phyloP scores from a whole-genome alignment of 2,329 filamentous ascomycete genomes.

The Sporothrix humicola region DNA sequence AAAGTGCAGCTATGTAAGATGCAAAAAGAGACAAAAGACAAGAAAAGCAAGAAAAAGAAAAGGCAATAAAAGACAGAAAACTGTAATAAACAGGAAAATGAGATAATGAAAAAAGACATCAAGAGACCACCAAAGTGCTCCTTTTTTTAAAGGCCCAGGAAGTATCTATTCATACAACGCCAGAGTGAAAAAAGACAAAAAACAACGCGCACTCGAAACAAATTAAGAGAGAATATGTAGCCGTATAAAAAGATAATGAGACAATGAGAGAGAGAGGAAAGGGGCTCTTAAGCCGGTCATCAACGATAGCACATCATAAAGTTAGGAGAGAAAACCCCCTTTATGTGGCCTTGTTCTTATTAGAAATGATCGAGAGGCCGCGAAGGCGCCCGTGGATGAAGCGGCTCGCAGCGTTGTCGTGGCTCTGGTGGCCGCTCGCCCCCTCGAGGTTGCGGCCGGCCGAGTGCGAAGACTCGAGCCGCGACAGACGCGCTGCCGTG shows the following conservation, averaged over 20 bases:
- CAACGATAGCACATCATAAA: neutral
- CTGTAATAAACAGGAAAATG: neutral
- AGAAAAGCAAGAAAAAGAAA: conserved; percentile 11
- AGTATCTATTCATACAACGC: conserved; percentile 33
- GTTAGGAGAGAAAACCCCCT: no score
- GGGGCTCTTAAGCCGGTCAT: neutral
- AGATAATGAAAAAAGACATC: conserved; percentile 16
- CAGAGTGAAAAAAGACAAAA: conserved; percentile 8
- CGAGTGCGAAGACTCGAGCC: conserved; percentile 77
- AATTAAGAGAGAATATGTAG: neutral
- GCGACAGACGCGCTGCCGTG: conserved; percentile 80
- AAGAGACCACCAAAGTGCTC: conserved; percentile 21
- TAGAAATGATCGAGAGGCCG: conserved; percentile 42
- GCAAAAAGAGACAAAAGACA: conserved; percentile 7
- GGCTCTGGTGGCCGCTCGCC: neutral
- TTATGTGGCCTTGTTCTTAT: conserved; percentile 40
- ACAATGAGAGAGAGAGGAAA: neutral
- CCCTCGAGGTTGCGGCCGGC: conserved; percentile 22
- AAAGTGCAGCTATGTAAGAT: conserved; percentile 7
- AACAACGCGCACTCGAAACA: conserved; percentile 5
- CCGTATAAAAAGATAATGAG: no score
- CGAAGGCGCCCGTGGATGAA: conserved; percentile 40
- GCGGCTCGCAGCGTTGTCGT: conserved; percentile 32
- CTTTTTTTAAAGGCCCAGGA: neutral
- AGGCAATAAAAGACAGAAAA: neutral